These are phyloP conservation scores for Kluyveromyces siamensis DNA, from an alignment of 805 yeast species.

Conservation along the genomic window DNA sequence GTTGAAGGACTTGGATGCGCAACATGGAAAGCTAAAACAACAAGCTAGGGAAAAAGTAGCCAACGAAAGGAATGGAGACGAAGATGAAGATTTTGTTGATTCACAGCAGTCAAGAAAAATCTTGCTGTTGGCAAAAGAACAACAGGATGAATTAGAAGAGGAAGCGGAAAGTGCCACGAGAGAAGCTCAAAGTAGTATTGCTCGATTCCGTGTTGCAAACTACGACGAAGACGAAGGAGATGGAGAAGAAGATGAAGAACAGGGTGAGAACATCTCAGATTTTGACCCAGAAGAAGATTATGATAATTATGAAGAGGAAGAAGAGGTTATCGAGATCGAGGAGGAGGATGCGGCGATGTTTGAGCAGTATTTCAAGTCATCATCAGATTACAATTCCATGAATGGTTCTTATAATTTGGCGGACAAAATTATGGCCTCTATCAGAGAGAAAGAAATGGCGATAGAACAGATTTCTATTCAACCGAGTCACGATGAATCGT, in stretches of 20 bases:
- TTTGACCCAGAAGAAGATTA: conserved; percentile 42
- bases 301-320: conserved; percentile 40
- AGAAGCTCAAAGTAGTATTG: conserved; percentile 22
- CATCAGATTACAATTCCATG: conserved; percentile 29
- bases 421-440: conserved; percentile 86
- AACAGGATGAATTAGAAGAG: conserved; percentile 79
- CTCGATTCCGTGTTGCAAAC: conserved; percentile 26
- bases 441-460: conserved; percentile 58
- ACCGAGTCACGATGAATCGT: conserved; percentile 7
- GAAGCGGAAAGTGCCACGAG: conserved; percentile 41
- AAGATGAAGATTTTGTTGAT: conserved; percentile 63
- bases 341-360: conserved; percentile 80
- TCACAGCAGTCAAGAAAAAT: conserved; percentile 78
- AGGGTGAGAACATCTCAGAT: conserved; percentile 38
- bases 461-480: conserved; percentile 4
- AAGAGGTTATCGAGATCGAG: conserved; percentile 56
- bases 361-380: conserved; percentile 56
- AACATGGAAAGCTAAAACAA: conserved; percentile 60
- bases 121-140: conserved; percentile 81
- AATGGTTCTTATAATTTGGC: conserved; percentile 62
- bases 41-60: conserved; percentile 27
- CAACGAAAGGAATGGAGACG: conserved; percentile 35
- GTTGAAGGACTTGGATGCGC: conserved; percentile 66
- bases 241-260: conserved; percentile 34
- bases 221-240: conserved; percentile 47